Conservation (phyloP, 805 yeast genomes). For the Candida gorgasii region DNA sequence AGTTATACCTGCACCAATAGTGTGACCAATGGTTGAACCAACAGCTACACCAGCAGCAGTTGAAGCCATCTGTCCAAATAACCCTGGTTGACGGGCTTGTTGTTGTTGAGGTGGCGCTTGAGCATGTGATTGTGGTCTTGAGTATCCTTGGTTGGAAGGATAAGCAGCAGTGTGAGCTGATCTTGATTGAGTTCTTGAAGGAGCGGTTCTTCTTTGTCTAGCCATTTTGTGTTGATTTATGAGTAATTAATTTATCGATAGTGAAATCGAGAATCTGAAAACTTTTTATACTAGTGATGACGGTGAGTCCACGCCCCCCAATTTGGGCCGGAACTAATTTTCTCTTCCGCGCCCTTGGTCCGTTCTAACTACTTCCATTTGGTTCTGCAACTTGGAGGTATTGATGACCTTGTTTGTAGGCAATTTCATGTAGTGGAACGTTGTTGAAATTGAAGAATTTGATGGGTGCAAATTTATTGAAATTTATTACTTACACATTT, state of each 20-base stretch:
- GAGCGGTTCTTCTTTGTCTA: slow-evolving; percentile 56
- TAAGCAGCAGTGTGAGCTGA: slow-evolving; percentile 74
- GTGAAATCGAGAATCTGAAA: slow-evolving; percentile 2
- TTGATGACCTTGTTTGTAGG: too few species aligned
- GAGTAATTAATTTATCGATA: slow-evolving; percentile 4
- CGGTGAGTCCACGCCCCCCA: slow-evolving; percentile 12
- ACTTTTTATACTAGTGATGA: slow-evolving; percentile 6
- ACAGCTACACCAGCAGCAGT: slow-evolving; percentile 99
- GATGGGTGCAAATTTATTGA: too few species aligned
- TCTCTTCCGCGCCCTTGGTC: slow-evolving; percentile 1
- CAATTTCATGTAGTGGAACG: too few species aligned
- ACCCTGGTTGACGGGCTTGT: slow-evolving; percentile 64
- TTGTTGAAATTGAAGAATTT: too few species aligned
- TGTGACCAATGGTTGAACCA: slow-evolving; percentile 96
- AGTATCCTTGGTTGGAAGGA: slow-evolving; percentile 46
- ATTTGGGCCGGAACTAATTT: background rate
- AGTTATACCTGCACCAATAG: slow-evolving; percentile 91
- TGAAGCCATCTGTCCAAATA: slow-evolving; percentile 96
- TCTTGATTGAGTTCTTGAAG: slow-evolving; percentile 55
- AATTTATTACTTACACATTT: too few species aligned
- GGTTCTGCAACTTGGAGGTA: background rate
- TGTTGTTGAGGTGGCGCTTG: slow-evolving; percentile 49
- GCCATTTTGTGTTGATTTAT: slow-evolving; percentile 31
- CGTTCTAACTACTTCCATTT: slow-evolving; percentile 1
- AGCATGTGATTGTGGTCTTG: slow-evolving; percentile 53